A percentile compares a stretch with the other conserved stretches of the same genome.
Conservation (phyloP, 2,329 filamentous ascomycete genomes). For the Clonostachys rosea region DNA sequence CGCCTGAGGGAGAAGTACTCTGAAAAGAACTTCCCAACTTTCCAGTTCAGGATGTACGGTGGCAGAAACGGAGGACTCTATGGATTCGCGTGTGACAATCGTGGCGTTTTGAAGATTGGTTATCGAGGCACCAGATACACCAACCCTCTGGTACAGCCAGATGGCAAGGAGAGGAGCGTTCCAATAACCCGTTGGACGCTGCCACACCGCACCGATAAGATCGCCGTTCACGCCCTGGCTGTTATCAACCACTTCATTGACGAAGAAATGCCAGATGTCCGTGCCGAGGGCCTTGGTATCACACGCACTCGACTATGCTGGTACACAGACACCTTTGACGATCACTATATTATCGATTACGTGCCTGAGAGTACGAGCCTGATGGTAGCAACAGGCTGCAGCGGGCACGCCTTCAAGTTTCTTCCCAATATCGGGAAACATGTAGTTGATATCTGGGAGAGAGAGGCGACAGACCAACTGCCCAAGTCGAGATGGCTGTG, state of each 20-base stretch:
- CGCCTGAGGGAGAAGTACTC: constrained; percentile 3
- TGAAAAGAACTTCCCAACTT: constrained; percentile 15
- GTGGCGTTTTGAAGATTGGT: constrained; percentile 41
- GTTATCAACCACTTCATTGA: constrained; percentile 24
- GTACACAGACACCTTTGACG: constrained; percentile 9
- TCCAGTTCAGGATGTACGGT: constrained; percentile 17
- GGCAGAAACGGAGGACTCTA: constrained; percentile 33
- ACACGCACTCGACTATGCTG: constrained; percentile 18
- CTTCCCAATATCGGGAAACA: constrained; percentile 39
- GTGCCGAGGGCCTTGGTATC: constrained; percentile 22
- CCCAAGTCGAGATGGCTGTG: constrained; percentile 11
- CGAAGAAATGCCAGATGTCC: constrained; percentile 36
- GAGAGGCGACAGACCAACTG: constrained; percentile 19
- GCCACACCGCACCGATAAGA: constrained; percentile 9
- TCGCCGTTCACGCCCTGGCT: constrained; percentile 18
- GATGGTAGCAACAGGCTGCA: constrained; percentile 54
- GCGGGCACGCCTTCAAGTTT: constrained; percentile 39
- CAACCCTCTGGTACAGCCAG: constrained; percentile 28
- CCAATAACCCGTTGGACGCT: constrained; percentile 30
- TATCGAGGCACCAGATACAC: constrained; percentile 47
- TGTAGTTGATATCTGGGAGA: constrained; percentile 37
- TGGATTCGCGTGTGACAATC: constrained; percentile 36
- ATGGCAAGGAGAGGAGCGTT: constrained; percentile 29
- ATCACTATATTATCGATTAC: constrained; percentile 13
- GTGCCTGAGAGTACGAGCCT: constrained; percentile 51